A percentile compares a stretch with the other conserved stretches of the same genome.
Evolutionary conservation across 148 eudicot species (phyloP).

Genomic region (Tetragonia tetragonoides): DNA sequence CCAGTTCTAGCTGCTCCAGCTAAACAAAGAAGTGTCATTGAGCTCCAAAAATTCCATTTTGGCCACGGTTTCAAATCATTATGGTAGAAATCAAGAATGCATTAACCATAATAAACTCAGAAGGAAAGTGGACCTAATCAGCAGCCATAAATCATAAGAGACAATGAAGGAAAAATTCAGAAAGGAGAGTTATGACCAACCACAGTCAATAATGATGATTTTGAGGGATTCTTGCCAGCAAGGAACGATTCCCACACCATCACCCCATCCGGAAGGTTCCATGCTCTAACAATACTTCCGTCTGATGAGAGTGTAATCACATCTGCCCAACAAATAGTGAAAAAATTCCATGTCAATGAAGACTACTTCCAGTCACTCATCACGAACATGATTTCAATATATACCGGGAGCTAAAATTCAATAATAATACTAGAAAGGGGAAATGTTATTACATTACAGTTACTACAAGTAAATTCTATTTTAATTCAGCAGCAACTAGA

Average conservation of each 20-base stretch:
- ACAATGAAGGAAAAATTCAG: neutral
- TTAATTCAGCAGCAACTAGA: no score
- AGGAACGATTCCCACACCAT: slow-evolving; percentile 96
- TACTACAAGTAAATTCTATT: no score
- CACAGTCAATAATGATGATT: slow-evolving; percentile 59
- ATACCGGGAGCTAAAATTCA: no score
- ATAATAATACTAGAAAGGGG: no score
- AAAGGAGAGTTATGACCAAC: slow-evolving; percentile 43
- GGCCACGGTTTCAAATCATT: neutral
- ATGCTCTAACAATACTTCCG: slow-evolving; percentile 85
- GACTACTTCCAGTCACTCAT: neutral
- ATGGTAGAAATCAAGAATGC: slow-evolving; percentile 5
- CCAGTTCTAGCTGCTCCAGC: neutral
- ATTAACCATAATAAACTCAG: neutral
- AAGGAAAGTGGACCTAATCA: neutral
- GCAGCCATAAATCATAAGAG: neutral
- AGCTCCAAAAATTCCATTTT: neutral
- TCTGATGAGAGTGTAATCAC: slow-evolving; percentile 79
- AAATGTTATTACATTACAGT: no score
- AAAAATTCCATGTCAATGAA: neutral
- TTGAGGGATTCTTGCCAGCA: slow-evolving; percentile 58
- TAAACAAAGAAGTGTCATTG: neutral
- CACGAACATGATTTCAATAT: no score
- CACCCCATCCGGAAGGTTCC: slow-evolving; percentile 99
- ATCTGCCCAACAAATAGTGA: slow-evolving; percentile 41